These are phyloP conservation scores for Neopestalotiopsis rosae DNA, from an alignment of 2,329 filamentous ascomycete species.

Conservation along the genomic window DNA sequence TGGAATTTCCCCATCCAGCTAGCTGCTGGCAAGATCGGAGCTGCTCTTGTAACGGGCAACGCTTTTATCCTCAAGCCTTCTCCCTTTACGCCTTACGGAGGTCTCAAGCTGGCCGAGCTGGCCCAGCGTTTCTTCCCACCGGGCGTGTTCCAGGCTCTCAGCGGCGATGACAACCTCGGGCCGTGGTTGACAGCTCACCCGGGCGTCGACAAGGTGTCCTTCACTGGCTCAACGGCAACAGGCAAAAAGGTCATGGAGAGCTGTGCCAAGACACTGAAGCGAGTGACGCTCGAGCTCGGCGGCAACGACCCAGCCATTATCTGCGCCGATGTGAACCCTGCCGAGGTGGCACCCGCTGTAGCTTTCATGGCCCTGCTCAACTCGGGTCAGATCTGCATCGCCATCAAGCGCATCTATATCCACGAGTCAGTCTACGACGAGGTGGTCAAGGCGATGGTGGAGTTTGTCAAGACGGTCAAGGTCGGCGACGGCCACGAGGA, in stretches of 20 bases:
- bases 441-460: slow-evolving; percentile 51
- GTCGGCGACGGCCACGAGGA: slow-evolving; percentile 38
- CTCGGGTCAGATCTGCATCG: slow-evolving; percentile 60
- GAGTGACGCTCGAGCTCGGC: slow-evolving; percentile 58
- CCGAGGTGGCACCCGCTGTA: slow-evolving; percentile 47
- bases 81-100: slow-evolving; percentile 58
- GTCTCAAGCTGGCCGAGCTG: slow-evolving; percentile 58
- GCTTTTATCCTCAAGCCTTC: slow-evolving; percentile 63
- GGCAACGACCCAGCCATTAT: slow-evolving; percentile 62
- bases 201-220: slow-evolving; percentile 61
- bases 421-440: slow-evolving; percentile 64
- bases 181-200: slow-evolving; percentile 58
- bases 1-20: slow-evolving; percentile 63
- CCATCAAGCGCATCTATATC: slow-evolving; percentile 64
- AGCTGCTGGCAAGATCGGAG: slow-evolving; percentile 54
- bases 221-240: slow-evolving; percentile 61
- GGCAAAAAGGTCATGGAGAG: slow-evolving; percentile 54
- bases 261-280: slow-evolving; percentile 57
- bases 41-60: slow-evolving; percentile 59
- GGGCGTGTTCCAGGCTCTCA: slow-evolving; percentile 61
- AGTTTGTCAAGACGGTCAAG: slow-evolving; percentile 50
- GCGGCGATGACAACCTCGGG: slow-evolving; percentile 59
- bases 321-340: slow-evolving; percentile 57
- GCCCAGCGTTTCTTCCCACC: slow-evolving; percentile 54
- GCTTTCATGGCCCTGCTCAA: slow-evolving; percentile 56